Conservation (phyloP, 257 asterid genomes). For the Forsythia viridissima region DNA sequence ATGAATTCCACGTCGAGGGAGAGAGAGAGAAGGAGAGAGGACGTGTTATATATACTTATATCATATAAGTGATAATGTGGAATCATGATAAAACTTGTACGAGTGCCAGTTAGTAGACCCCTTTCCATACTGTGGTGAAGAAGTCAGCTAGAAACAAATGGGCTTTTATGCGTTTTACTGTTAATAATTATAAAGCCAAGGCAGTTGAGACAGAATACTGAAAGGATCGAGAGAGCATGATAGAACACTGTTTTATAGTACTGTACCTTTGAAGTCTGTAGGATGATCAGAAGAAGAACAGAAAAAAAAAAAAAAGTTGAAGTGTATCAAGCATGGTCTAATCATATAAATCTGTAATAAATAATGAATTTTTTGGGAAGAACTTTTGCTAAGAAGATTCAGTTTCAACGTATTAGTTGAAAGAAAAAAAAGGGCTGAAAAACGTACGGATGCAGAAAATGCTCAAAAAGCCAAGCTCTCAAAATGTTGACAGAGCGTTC, state of each 20-base stretch:
- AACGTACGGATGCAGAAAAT: conserved; percentile 95
- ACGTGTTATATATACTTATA: background rate
- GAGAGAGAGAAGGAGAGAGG: background rate
- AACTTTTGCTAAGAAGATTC: conserved; percentile 18
- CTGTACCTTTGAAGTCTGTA: conserved; percentile 26
- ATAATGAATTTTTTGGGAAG: conserved; percentile 30
- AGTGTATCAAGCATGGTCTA: conserved; percentile 27
- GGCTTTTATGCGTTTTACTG: background rate
- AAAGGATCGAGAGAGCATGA: conserved; percentile 29
- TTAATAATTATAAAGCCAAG: background rate
- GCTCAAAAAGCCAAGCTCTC: conserved; percentile 99
- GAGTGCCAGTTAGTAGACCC: conserved; percentile 6
- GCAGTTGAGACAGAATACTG: conserved; percentile 20
- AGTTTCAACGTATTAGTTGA: background rate
- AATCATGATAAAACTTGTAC: background rate
- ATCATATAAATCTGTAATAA: conserved; percentile 53
- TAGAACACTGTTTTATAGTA: conserved; percentile 27
- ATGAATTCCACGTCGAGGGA: background rate
- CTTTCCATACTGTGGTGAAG: conserved; percentile 3
- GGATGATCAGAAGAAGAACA: conserved; percentile 38
- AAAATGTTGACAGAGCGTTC: conserved; percentile 90
- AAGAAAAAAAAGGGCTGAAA: background rate
- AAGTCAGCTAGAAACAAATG: conserved; percentile 4
- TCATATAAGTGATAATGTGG: conserved; percentile 9
- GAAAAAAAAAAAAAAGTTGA: conserved; percentile 11